Evolutionary conservation across 345 rosid species (phyloP).

Genomic region (Camelina hispida): DNA sequence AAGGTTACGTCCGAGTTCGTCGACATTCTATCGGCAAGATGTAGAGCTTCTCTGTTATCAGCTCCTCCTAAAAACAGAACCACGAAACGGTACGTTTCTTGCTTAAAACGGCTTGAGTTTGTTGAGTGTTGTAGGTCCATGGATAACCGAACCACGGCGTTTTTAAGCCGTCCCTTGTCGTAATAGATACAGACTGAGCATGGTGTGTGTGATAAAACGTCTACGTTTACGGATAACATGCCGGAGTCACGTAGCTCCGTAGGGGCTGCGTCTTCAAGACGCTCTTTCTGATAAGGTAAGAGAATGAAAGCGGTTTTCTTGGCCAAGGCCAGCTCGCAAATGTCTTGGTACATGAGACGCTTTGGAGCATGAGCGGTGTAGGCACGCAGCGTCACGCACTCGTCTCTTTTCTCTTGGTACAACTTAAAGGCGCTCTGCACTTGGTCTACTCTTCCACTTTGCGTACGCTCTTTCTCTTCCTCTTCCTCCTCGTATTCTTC

Average conservation of each 20-base stretch:
- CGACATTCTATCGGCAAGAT: conserved; percentile 60
- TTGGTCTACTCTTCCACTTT: conserved; percentile 34
- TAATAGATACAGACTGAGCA: conserved; percentile 77
- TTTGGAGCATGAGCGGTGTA: conserved; percentile 58
- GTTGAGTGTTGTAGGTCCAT: conserved; percentile 22
- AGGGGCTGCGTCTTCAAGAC: conserved; percentile 34
- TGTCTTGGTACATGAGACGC: conserved; percentile 72
- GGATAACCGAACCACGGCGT: conserved; percentile 25
- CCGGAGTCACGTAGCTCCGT: conserved; percentile 45
- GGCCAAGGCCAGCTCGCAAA: conserved; percentile 65
- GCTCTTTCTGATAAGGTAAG: conserved; percentile 57
- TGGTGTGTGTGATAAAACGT: conserved; percentile 64
- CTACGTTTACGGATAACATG: conserved; percentile 39
- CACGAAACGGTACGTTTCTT: conserved; percentile 39
- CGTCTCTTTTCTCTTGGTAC: conserved; percentile 50
- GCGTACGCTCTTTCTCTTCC: conserved; percentile 2
- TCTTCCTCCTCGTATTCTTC: conserved; percentile 27
- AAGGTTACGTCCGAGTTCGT: conserved; percentile 52
- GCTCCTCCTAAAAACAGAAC: conserved; percentile 77
- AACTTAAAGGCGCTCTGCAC: conserved; percentile 51
- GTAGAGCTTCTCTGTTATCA: conserved; percentile 74
- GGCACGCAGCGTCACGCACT: conserved; percentile 46
- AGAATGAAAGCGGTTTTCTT: conserved; percentile 60
- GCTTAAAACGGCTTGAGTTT: conserved; percentile 9
- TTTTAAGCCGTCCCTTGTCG: conserved; percentile 50